Evolutionary conservation across 2,329 filamentous ascomycete species (phyloP).

Genomic region (Didymella lethalis): DNA sequence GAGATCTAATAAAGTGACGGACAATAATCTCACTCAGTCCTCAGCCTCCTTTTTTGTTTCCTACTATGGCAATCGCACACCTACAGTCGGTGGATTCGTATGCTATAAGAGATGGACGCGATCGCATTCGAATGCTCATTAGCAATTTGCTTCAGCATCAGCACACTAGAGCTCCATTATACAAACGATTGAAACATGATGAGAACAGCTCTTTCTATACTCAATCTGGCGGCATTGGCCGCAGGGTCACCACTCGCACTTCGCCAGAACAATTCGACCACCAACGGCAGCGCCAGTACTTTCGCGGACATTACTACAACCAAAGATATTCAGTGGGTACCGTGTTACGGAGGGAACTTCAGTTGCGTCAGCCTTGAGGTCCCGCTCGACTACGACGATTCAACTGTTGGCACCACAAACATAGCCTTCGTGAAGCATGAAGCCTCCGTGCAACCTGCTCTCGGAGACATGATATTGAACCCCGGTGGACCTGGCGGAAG

Average conservation of each 20-base stretch:
- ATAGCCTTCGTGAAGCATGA: slow-evolving; percentile 27
- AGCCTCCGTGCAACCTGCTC: slow-evolving; percentile 6
- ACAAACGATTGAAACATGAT: not conserved
- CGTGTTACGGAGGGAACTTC: slow-evolving; percentile 18
- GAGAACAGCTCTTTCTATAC: not conserved
- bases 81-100: not conserved
- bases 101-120: not conserved
- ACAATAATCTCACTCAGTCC: too few species aligned
- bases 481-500: slow-evolving; percentile 42
- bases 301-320: not conserved
- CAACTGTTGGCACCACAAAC: slow-evolving; percentile 23
- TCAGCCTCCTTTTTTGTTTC: not conserved
- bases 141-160: not conserved
- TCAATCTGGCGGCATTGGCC: not conserved
- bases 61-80: not conserved
- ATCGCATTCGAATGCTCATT: not conserved
- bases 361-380: slow-evolving; percentile 27
- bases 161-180: not conserved
- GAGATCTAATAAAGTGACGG: not conserved
- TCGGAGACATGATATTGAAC: slow-evolving; percentile 30
- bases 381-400: slow-evolving; percentile 31
- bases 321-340: slow-evolving; percentile 8
- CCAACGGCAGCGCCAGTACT: not conserved
- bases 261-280: not conserved
- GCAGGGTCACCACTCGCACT: not conserved